A percentile compares a stretch with the other conserved stretches of the same genome.
Evolutionary conservation across 225 moss, liverwort and hornwort species (phyloP).

Genomic region (Climacium dendroides): DNA sequence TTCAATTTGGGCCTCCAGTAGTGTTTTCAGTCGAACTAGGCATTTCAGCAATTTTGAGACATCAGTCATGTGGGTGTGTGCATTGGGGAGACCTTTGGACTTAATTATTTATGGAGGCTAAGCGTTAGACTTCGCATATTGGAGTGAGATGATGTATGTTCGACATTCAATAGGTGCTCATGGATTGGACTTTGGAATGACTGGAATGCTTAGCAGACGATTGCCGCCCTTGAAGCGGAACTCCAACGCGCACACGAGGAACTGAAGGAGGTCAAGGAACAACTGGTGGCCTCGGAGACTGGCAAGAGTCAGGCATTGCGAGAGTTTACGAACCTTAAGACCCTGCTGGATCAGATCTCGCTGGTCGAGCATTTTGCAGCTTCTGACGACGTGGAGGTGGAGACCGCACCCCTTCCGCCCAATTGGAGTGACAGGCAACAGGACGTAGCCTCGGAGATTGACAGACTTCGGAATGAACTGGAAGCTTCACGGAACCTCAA

Average conservation of each 20-base stretch:
- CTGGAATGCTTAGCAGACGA: slow-evolving; percentile 1
- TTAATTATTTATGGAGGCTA: no score
- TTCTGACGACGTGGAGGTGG: slow-evolving; percentile 34
- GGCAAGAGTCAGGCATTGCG: slow-evolving; percentile 24
- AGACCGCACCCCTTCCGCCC: slow-evolving; percentile 18
- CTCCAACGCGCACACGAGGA: slow-evolving; percentile 18
- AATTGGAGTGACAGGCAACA: slow-evolving; percentile 23
- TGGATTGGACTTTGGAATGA: neutral
- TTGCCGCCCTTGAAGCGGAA: slow-evolving; percentile 18
- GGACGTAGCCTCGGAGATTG: slow-evolving; percentile 7
- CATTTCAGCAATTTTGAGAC: neutral
- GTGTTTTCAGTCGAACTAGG: neutral
- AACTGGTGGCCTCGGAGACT: slow-evolving; percentile 16
- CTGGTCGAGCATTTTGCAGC: slow-evolving; percentile 38
- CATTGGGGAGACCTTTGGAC: neutral
- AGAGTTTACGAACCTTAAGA: slow-evolving; percentile 34
- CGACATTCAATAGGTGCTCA: neutral
- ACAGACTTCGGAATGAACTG: slow-evolving; percentile 13
- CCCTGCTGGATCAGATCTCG: slow-evolving; percentile 36
- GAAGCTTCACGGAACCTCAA: slow-evolving; percentile 12
- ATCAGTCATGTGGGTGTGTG: neutral
- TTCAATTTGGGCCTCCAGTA: neutral
- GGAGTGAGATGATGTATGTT: neutral
- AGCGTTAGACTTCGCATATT: neutral
- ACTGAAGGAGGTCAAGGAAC: slow-evolving; percentile 8